Evolutionary conservation across 352 stramenopile genomes (phyloP), one percentile per base, ranked within the genome.

Genomic region (Globisporangium orthogonon): DNA sequence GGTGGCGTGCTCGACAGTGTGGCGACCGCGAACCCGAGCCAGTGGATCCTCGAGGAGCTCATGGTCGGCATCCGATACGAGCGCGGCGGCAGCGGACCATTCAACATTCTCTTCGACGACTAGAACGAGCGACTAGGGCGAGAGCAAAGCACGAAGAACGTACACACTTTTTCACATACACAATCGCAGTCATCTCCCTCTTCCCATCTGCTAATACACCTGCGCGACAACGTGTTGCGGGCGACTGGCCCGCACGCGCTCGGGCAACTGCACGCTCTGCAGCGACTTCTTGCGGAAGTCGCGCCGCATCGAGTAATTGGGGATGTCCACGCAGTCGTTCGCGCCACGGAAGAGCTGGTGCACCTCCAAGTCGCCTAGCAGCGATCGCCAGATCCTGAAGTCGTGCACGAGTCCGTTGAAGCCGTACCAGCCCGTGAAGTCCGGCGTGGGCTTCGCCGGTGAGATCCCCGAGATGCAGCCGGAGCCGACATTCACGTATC

Each of bases 391-490:
- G 46, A 86, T 61, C 2, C 67, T 62, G 33, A 80, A 60, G 35
- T 90, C 80, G 54, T 80, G 66, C 7, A 90, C 65, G 9, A 90
- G 63, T 5, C 80, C 78, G 45, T 77, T 86, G 41, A 88, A 90
- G 43, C 74, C 78, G 51, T 86, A 88, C 80, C 80, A 90, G 41
- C 77, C 77, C 3, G 72, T 68, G 48, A 86, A 88, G 15, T 85
- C 73, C 0, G 80, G 62, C 43, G 76, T 52, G 13, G 47, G 47
- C 47, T 52, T 52, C 2, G 73, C 73, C 17, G 67, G 64, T 1
- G 63, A 14, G 29, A 52, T 15, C 13, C 47, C 47, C 10, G 77
- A 85, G 61, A 88, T 85, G 61, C 76, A 88, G 11, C 80, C 80
- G 3, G 76, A 74, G 46, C 80, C 80, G 55, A 90, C 65, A 45